Evolutionary conservation across 164 flowering plant genomes (phyloP).

Genomic region (Chloranthus sessilifolius): DNA sequence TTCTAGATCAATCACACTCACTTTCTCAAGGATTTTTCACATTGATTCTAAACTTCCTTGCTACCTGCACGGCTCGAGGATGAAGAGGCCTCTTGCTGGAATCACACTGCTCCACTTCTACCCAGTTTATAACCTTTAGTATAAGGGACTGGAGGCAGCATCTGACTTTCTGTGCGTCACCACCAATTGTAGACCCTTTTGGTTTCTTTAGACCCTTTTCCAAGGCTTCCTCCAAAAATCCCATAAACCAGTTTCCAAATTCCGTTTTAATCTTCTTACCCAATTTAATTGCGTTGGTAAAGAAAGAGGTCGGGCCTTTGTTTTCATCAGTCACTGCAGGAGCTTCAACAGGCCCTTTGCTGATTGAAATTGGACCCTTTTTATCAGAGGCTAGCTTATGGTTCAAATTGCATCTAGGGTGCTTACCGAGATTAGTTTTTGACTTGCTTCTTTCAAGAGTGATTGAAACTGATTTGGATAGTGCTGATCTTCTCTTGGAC

Average conservation of each 20-base stretch:
- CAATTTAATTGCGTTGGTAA: conserved; percentile 58
- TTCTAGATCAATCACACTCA: too few relatives aligned
- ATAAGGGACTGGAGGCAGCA: conserved; percentile 58
- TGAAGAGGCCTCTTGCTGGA: conserved; percentile 59
- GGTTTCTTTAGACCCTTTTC: conserved; percentile 70
- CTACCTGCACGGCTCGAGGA: conserved; percentile 71
- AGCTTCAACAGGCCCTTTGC: conserved; percentile 24
- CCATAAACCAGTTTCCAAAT: conserved; percentile 95
- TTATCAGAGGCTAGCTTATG: too few relatives aligned
- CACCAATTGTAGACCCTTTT: conserved; percentile 35
- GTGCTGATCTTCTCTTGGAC: conserved; percentile 43
- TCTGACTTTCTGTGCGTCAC: conserved; percentile 35
- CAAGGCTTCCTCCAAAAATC: conserved; percentile 69
- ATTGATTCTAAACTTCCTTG: conserved; percentile 86
- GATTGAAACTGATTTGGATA: conserved; percentile 51
- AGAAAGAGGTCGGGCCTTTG: conserved; percentile 40
- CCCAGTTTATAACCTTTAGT: conserved; percentile 86
- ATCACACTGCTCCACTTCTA: conserved; percentile 75
- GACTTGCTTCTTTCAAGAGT: conserved; percentile 43
- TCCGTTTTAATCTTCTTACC: conserved; percentile 73
- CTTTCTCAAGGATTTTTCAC: conserved; percentile 67
- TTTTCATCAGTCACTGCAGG: conserved; percentile 56
- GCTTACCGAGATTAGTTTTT: conserved; percentile 12
- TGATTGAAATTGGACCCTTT: too few relatives aligned
- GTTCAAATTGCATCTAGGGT: too few relatives aligned